Evolutionary conservation across 2,329 filamentous ascomycete species (phyloP), one percentile per base, ranked within the genome.

Genomic region (Drechslerella coelobrocha): DNA sequence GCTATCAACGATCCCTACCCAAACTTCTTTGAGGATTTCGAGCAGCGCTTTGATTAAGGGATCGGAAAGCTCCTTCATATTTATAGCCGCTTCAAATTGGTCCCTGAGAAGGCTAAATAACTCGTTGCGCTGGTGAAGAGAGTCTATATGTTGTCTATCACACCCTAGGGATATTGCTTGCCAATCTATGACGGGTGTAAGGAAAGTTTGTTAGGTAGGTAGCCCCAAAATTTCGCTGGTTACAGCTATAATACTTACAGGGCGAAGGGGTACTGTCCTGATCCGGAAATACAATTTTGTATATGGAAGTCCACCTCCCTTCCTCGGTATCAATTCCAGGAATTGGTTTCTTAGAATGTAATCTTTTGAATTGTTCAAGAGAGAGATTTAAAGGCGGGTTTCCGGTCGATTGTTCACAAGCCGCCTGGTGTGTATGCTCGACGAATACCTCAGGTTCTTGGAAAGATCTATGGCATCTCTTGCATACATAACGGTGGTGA

Each of bases 291-390:
- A 45, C 23, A 45, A 56, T 19, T 29, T 14, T 45, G 23, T 47
- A 56, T 17, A 56, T 45, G 4, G 3, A 45, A 14, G 12, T 4
- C 53, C 53, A 56, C 27, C 23, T 56, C 37, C 45, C 45, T 27
- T 47, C 53, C 19, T 56, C 53, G 2, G 53, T 56, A 19, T 56
- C 23, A 8, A 56, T 19, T 10, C 53, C 53, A 8, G 51, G 12
- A 43, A 56, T 17, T n/a, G 53, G 53, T 21, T 56, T 56, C 23
- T 56, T 56, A 12, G 53, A 56, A 21, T 29, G 26, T 12, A 56
- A 29, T 27, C 37, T 19, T 27, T 27, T 17, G 6, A 45, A 17
- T 24, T 56, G 53, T 9, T 47, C 37, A 19, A n/a, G 37, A 47
- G 53, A 56, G 9, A 47, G n/a, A n/a, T 31, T 43, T 19, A 47